Evolutionary conservation across 768 basidiomycete species (phyloP), one percentile per base, ranked within the genome.

Genomic region (Leucosporidium creatinivorum): DNA sequence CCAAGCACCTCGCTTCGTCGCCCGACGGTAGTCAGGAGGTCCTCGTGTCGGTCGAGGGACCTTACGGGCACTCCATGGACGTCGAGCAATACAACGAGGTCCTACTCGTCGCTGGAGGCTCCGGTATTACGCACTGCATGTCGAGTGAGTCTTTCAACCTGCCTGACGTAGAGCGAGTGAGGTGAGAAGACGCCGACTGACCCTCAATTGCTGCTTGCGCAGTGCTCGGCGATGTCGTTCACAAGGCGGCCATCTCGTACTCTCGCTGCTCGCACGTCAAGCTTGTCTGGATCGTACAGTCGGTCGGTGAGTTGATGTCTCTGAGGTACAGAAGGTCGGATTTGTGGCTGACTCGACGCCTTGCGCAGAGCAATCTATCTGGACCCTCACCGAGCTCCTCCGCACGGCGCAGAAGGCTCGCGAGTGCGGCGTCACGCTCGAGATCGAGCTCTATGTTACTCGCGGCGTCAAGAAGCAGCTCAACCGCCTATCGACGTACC

Each of bases 51-150:
- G 33, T 71, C 23, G 70, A 71, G 36, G 70, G 70, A 3, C 70
- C 70, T 13, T 61, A 68, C 56, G 70, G 65, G 6, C 31, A 28
- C 52, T 6, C 62, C 2, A 9, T 61, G 8, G 47, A 44, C 0
- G 56, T 52, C 8, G 60, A 58, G 21, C 49, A 65, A 0, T 65
- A 49, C 51, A 52, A 71, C 19, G 33, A 33, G 19, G n/a, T 71
- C 7, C 66, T 71, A 0, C 66, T 68, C 57, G 6, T 71, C 47
- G 66, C 63, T 28, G 70, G 70, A 33, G 70, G 70, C 2, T 62
- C 70, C 57, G 69, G 69, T 5, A 70, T 70, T 56, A 67, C 69
- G 3, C 69, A 70, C n/a, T 52, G 52, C 2, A 2, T 31, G 6
- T 55, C 63, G 12, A 33, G 30, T 19, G 18, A 21, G 55, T 44